Evolutionary conservation across 305 asterid genomes (phyloP), one percentile per base, ranked within the genome.

Genomic region (Euphrasia arctica): DNA sequence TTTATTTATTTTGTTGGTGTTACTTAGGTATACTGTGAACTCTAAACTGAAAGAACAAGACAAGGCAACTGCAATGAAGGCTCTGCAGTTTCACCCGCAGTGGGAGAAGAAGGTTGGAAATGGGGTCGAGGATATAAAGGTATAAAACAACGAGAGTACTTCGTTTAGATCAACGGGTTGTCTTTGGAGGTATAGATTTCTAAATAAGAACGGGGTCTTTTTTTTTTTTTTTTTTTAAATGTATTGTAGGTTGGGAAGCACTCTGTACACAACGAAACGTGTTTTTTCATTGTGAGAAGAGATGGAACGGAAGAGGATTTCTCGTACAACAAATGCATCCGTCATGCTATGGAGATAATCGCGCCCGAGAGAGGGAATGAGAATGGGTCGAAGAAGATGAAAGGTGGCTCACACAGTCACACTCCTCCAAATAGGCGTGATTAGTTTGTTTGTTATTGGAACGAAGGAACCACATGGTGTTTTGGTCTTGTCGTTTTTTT

Each of bases 251-350:
- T 92, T 64, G 96, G 95, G 32, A 69, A 72, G 50, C 97, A 89
- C 63, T 78, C 88, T 12, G 77, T 83, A 13, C 70, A 89, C 67
- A 78, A 78, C 49, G 80, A 80, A 3, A 83, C 84, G 27, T 92
- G 98, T 70, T 89, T 92, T 73, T 42, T 85, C 68, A 47, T 89
- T 80, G 80, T 83, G 10, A 81, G 92, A 60, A 71, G 73, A 10
- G 95, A 92, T 72, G 96, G 91, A 65, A 78, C 91, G 0, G 84
- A 72, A 52, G 98, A 87, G 72, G 98, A 92, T 73, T 87, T 92
- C 63, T 92, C 98, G 0, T 92, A 89, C 59, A 81, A 78, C 76
- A 92, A 92, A 77, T 85, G 95, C 68, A 72, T 92, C 4, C 74
- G 75, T 65, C 75, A 75, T 48, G 95, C 95, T 56, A 68, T 83